A percentile compares a stretch with the other conserved stretches of the same genome.
These are phyloP conservation scores for Simplicillium sp. DNA, from an alignment of 2,329 filamentous ascomycete species.

Conservation along the genomic window DNA sequence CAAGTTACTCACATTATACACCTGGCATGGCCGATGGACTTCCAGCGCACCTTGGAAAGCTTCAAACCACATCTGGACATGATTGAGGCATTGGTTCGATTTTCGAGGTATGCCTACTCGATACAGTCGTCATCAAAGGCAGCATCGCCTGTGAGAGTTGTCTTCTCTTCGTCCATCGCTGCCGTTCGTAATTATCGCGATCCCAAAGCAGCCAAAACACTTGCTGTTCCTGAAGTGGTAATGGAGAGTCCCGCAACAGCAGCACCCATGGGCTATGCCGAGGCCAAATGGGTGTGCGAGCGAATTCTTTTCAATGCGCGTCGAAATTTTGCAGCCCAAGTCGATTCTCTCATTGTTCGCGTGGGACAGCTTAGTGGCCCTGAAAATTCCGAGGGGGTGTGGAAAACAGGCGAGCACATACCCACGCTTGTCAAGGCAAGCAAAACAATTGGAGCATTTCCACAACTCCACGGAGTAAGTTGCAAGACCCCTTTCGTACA, in stretches of 20 bases:
- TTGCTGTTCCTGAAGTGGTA: slow-evolving; percentile 23
- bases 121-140: background rate
- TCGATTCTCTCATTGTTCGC: slow-evolving; percentile 27
- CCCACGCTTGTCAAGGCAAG: slow-evolving; percentile 30
- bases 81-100: too few relatives aligned
- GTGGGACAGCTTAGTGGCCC: slow-evolving; percentile 35
- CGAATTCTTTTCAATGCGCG: slow-evolving; percentile 29
- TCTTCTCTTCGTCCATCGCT: slow-evolving; percentile 18
- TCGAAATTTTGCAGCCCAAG: slow-evolving; percentile 17
- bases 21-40: slow-evolving; percentile 12
- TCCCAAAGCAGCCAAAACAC: too few relatives aligned
- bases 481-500: background rate
- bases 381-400: slow-evolving; percentile 24
- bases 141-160: slow-evolving; percentile 7
- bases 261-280: slow-evolving; percentile 30
- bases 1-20: slow-evolving; percentile 10
- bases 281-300: slow-evolving; percentile 37
- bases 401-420: slow-evolving; percentile 36
- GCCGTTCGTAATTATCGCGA: slow-evolving; percentile 11
- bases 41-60: slow-evolving; percentile 8
- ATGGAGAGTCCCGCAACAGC: slow-evolving; percentile 20
- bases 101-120: too few relatives aligned
- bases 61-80: slow-evolving; percentile 6
- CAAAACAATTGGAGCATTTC: slow-evolving; percentile 18
- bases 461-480: slow-evolving; percentile 10